Evolutionary conservation across 305 asterid species (phyloP).

Genomic region (Fraxinus sp.): DNA sequence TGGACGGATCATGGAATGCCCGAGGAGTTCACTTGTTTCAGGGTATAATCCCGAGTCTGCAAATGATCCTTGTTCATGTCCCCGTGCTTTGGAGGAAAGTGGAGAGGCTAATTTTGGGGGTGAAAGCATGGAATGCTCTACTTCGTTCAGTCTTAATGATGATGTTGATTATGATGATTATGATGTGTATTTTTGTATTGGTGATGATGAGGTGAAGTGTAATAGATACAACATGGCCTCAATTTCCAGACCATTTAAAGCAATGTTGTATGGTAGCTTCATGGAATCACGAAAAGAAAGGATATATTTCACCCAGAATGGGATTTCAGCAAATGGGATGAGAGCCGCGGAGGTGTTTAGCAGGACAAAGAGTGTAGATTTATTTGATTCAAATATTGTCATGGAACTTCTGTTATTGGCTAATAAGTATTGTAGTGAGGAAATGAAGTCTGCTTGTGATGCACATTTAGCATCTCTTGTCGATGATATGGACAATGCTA

Average conservation of each 20-base stretch:
- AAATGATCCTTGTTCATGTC: conserved; percentile 60
- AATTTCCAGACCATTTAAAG: conserved; percentile 72
- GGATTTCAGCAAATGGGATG: conserved; percentile 65
- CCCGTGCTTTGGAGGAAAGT: conserved; percentile 28
- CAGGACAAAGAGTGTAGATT: conserved; percentile 62
- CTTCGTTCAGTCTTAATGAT: conserved; percentile 42
- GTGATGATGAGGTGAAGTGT: conserved; percentile 82
- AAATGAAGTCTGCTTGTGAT: conserved; percentile 81
- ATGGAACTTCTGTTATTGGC: conserved; percentile 73
- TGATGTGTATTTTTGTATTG: conserved; percentile 73
- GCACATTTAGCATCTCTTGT: conserved; percentile 64
- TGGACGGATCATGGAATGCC: conserved; percentile 80
- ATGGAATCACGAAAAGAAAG: conserved; percentile 71
- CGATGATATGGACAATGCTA: conserved; percentile 60
- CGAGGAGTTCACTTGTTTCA: conserved; percentile 46
- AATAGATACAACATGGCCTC: conserved; percentile 68
- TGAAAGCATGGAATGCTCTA: conserved; percentile 59
- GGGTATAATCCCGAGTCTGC: conserved; percentile 85
- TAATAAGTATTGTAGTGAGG: conserved; percentile 80
- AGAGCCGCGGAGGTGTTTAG: conserved; percentile 76
- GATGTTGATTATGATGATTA: conserved; percentile 47
- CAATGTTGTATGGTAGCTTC: conserved; percentile 81
- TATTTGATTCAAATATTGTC: conserved; percentile 59
- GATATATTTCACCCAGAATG: conserved; percentile 68
- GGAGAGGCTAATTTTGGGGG: conserved; percentile 20